Percentiles rank a stretch among this genome's conserved stretches.
Evolutionary conservation across 352 stramenopile species (phyloP).

Genomic region (Thalassiosira oceanica): DNA sequence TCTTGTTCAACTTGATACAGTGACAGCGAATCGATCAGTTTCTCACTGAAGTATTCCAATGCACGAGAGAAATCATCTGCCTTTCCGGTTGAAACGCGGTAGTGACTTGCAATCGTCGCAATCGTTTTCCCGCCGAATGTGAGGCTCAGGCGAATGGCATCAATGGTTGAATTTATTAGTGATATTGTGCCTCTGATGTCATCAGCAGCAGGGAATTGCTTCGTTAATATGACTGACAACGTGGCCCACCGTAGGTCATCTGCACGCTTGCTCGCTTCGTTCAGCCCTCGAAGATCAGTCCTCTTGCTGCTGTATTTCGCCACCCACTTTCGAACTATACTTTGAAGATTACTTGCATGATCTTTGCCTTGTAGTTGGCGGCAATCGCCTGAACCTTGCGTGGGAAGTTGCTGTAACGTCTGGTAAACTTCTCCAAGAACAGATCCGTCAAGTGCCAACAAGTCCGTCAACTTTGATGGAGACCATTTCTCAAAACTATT

Average conservation of each 20-base stretch:
- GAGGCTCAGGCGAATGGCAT: too few relatives aligned
- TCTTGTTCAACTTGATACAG: conserved; percentile 10
- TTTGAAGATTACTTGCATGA: conserved; percentile 1
- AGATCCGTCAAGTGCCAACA: conserved; percentile 13
- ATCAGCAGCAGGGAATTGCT: too few relatives aligned
- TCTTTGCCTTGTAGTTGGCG: neutral
- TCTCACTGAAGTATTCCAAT: conserved; percentile 23
- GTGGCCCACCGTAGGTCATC: too few relatives aligned
- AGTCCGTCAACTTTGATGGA: conserved; percentile 17
- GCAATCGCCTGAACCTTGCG: neutral
- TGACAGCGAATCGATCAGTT: conserved; percentile 4
- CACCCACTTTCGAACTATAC: conserved; percentile 19
- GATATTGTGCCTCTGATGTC: too few relatives aligned
- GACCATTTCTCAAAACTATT: conserved; percentile 31
- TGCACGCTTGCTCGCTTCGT: too few relatives aligned
- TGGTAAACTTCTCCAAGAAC: conserved; percentile 8
- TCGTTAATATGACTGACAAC: too few relatives aligned
- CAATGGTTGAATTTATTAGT: too few relatives aligned
- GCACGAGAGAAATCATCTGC: conserved; percentile 1
- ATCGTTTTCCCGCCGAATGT: too few relatives aligned
- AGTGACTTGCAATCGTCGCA: too few relatives aligned
- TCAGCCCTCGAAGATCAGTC: conserved; percentile 15
- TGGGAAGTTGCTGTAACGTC: conserved; percentile 1
- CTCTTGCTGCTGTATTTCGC: conserved; percentile 6
- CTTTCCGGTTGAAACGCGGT: conserved; percentile 21